Conservation (phyloP, 192 early-diverging fungal species). For the Backusella parvicylindrica region DNA sequence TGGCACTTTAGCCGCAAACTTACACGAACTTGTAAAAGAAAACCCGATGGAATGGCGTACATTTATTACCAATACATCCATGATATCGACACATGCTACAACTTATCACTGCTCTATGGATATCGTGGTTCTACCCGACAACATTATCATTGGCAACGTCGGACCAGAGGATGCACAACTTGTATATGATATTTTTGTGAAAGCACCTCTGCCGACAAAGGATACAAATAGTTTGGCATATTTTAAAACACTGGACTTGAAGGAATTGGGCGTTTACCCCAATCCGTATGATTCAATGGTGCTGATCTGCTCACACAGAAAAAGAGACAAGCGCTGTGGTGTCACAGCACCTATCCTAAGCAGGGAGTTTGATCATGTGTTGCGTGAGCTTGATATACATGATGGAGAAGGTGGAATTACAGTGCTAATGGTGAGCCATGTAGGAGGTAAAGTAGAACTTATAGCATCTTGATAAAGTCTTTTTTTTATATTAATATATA, state of each 20-base stretch:
- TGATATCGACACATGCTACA: conserved; percentile 19
- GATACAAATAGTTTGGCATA: not conserved
- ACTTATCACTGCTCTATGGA: conserved; percentile 31
- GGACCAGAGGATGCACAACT: conserved; percentile 33
- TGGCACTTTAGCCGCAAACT: conserved; percentile 37
- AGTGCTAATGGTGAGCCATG: conserved; percentile 51
- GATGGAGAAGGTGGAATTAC: conserved; percentile 41
- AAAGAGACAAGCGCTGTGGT: conserved; percentile 58
- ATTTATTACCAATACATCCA: conserved; percentile 48
- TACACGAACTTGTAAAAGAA: conserved; percentile 16
- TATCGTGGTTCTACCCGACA: conserved; percentile 49
- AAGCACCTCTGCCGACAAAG: conserved; percentile 10
- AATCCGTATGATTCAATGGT: conserved; percentile 42
- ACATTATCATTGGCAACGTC: conserved; percentile 51
- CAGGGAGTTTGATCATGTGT: conserved; percentile 46
- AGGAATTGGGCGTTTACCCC: conserved; percentile 26
- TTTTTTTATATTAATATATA: too few relatives aligned
- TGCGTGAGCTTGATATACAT: conserved; percentile 43
- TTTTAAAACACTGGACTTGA: not conserved
- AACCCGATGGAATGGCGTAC: conserved; percentile 23
- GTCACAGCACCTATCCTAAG: conserved; percentile 47
- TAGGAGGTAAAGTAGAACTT: conserved; percentile 40
- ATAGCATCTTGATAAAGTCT: too few relatives aligned
- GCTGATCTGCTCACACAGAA: conserved; percentile 54
- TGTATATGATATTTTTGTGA: conserved; percentile 44